phyloP scores from a whole-genome alignment of 169 alveolate species.

The Perkinsus marinus region DNA sequence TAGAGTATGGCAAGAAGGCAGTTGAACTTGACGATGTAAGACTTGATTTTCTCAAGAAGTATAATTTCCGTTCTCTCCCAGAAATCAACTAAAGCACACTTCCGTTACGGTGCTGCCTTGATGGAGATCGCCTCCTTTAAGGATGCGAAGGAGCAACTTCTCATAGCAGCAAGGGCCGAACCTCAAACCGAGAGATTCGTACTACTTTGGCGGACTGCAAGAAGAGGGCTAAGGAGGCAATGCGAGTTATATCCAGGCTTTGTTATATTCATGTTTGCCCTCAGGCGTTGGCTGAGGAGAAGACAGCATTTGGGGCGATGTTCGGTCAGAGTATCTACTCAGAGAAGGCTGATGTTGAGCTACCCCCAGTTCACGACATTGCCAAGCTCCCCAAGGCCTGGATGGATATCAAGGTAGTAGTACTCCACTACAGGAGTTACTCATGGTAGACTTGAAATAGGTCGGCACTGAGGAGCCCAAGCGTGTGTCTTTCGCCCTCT shows the following conservation, averaged over 20 bases:
- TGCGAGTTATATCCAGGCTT: not conserved
- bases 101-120: not conserved
- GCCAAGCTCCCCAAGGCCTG: not conserved
- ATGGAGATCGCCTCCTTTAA: not conserved
- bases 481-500: slow-evolving; percentile 75
- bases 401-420: not conserved
- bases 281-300: not conserved
- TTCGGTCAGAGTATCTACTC: not conserved
- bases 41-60: not conserved
- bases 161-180: not conserved
- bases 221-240: not conserved
- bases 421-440: no score
- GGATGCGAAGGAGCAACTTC: not conserved
- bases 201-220: not conserved
- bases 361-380: not conserved
- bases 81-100: not conserved
- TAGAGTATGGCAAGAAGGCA: not conserved
- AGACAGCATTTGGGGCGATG: not conserved
- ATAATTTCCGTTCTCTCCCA: not conserved
- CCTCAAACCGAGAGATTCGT: not conserved
- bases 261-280: no score
- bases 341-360: not conserved
- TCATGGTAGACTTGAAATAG: no score
- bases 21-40: not conserved
- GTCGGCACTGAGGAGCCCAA: slow-evolving; percentile 58